phyloP scores from a whole-genome alignment of 2,329 filamentous ascomycete genomes.

The Trichoderma arundinaceum region DNA sequence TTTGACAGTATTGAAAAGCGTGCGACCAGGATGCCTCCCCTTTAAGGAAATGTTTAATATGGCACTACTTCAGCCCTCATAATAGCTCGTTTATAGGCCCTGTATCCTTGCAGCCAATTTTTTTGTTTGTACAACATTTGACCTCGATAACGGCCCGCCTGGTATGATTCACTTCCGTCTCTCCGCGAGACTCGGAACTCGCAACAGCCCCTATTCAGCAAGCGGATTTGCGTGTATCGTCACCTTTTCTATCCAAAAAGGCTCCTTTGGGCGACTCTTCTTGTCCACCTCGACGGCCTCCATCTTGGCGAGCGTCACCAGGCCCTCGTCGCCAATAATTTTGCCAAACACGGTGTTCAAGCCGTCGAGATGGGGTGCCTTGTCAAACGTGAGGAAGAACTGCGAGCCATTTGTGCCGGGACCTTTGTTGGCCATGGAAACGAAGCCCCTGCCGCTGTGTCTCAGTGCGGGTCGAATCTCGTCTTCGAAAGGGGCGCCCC shows the following conservation, averaged over 20 bases:
- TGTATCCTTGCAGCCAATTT: not conserved
- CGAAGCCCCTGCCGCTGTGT: slow-evolving; percentile 70
- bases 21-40: not conserved
- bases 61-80: no score
- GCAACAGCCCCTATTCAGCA: slow-evolving; percentile 55
- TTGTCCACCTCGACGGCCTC: slow-evolving; percentile 76
- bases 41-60: not conserved
- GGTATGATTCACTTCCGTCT: not conserved
- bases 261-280: slow-evolving; percentile 74
- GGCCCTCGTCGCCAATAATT: slow-evolving; percentile 68
- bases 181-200: not conserved
- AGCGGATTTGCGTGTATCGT: slow-evolving; percentile 82
- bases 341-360: slow-evolving; percentile 85
- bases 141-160: not conserved
- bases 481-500: slow-evolving; percentile 75
- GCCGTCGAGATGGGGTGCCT: slow-evolving; percentile 80
- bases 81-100: not conserved
- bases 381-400: slow-evolving; percentile 81
- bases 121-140: not conserved
- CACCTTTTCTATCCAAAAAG: slow-evolving; percentile 69
- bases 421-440: slow-evolving; percentile 82
- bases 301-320: slow-evolving; percentile 71
- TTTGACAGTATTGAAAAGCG: not conserved
- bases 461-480: slow-evolving; percentile 75
- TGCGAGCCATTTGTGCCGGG: slow-evolving; percentile 76